Evolutionary conservation across 768 basidiomycete genomes (phyloP).

Genomic region (Suillus sp.): DNA sequence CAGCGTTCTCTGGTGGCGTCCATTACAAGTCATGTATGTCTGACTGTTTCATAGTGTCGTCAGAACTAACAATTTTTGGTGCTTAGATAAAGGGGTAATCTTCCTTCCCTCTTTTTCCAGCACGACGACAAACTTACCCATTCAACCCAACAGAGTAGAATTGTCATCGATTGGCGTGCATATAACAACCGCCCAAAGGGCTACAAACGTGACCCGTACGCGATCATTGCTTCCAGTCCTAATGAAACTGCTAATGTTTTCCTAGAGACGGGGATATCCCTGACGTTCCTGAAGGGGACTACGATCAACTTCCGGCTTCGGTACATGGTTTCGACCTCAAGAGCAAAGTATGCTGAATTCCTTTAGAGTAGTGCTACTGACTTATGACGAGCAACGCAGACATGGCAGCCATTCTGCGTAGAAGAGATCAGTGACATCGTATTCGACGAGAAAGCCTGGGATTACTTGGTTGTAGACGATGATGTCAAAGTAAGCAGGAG

Average conservation of each 20-base stretch:
- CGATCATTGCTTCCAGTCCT: not conserved
- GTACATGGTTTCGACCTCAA: constrained; percentile 64
- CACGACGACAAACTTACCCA: constrained; percentile 60
- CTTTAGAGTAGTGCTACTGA: not conserved
- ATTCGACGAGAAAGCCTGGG: constrained; percentile 62
- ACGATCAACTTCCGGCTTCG: constrained; percentile 55
- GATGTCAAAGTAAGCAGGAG: constrained; percentile 42
- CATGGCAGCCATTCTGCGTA: constrained; percentile 61
- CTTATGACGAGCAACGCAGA: not conserved
- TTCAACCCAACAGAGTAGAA: constrained; percentile 17
- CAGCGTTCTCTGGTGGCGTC: constrained; percentile 14
- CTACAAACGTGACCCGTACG: not conserved
- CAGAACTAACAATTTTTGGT: not conserved
- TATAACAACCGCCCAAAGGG: too few relatives aligned
- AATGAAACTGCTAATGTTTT: not conserved
- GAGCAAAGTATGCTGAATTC: constrained; percentile 41
- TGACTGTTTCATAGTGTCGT: not conserved
- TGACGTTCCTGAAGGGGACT: constrained; percentile 52
- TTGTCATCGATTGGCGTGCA: not conserved
- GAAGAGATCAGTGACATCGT: constrained; percentile 52
- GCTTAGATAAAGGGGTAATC: constrained; percentile 19
- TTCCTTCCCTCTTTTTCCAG: constrained; percentile 47
- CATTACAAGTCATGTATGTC: constrained; percentile 23
- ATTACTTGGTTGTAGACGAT: constrained; percentile 55
- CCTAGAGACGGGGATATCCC: constrained; percentile 17